Evolutionary conservation across 1,284 basidiomycete species (phyloP).

Genomic region (Rhodotorula mucilaginosa): DNA sequence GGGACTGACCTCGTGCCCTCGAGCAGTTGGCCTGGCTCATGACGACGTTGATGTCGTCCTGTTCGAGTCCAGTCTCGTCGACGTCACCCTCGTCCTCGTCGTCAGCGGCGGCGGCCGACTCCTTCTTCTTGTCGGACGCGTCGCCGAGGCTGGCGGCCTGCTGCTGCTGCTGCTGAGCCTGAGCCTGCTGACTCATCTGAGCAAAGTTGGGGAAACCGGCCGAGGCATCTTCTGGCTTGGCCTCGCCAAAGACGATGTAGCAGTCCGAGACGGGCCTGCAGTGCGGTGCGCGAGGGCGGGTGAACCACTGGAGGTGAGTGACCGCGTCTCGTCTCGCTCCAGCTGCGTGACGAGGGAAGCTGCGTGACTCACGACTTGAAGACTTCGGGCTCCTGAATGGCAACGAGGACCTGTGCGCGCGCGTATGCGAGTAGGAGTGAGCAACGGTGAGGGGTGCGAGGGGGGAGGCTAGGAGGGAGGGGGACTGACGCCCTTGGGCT

Average conservation of each 20-base stretch:
- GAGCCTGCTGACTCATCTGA: conserved; percentile 20
- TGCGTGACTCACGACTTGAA: conserved; percentile 71
- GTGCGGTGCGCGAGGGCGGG: too few relatives aligned
- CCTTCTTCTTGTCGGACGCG: conserved; percentile 45
- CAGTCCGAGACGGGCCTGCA: conserved; percentile 77
- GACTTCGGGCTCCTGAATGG: conserved; percentile 89
- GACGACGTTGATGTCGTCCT: conserved; percentile 93
- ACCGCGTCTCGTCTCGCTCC: too few relatives aligned
- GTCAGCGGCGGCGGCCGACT: conserved; percentile 45
- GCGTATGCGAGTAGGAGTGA: neutral
- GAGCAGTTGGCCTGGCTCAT: conserved; percentile 72
- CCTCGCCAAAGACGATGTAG: conserved; percentile 99
- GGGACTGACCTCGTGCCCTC: conserved; percentile 62
- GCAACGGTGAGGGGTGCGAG: neutral
- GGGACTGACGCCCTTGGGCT: conserved; percentile 47
- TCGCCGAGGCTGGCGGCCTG: neutral
- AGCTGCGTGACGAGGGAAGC: too few relatives aligned
- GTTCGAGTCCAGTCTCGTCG: conserved; percentile 59
- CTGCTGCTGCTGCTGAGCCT: conserved; percentile 55
- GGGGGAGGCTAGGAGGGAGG: too few relatives aligned
- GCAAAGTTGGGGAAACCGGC: conserved; percentile 19
- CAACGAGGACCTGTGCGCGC: conserved; percentile 71
- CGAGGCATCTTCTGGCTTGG: conserved; percentile 59
- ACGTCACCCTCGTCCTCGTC: conserved; percentile 48
- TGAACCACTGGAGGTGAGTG: neutral